Evolutionary conservation across 2,329 filamentous ascomycete species (phyloP), one percentile per base, ranked within the genome.

Genomic region (Fusarium domesticum): DNA sequence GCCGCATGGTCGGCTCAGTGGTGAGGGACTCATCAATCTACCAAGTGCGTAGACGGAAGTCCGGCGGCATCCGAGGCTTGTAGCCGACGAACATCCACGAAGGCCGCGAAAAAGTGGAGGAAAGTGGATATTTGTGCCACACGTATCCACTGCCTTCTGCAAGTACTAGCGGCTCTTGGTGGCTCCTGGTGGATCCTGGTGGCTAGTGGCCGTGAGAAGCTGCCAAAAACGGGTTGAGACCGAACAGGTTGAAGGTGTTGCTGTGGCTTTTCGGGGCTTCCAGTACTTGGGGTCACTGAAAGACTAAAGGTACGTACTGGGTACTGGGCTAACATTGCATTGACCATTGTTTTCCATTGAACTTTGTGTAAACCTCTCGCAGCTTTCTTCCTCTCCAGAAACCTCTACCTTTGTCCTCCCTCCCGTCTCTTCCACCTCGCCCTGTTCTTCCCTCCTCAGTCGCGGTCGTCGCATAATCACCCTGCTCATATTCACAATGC

Each of bases 401-500:
- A 42, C 42, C 41, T 19, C 35, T 15, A 12, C 20, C 23, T 32
- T 31, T 18, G 19, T 20, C 51, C 50, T 56, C 51, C 52, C 50
- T 47, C 46, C 47, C 51, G 50, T 56, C 43, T 44, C 50, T 45
- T 48, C 43, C 40, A 39, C 45, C 43, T 50, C 46, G n/a, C 37
- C 40, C 54, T 50, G 49, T 59, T 50, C 47, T 45, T 25, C 28
- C 37, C 40, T n/a, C n/a, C n/a, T 38, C 23, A 58, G 42, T 51
- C 46, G 39, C 43, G 43, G 46, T 42, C 42, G 37, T 47, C 40
- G 35, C 42, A 37, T 28, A 37, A 45, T 36, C 41, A 45, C 34
- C 43, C 50, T 43, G 46, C 50, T 56, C 51, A 52, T 44, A 56
- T 59, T 71, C 77, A 86, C 68, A 65, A 96, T 96, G 90, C 77